These are phyloP conservation scores for Yamadazyma kitorensis DNA, from an alignment of 805 yeast species.

Conservation along the genomic window DNA sequence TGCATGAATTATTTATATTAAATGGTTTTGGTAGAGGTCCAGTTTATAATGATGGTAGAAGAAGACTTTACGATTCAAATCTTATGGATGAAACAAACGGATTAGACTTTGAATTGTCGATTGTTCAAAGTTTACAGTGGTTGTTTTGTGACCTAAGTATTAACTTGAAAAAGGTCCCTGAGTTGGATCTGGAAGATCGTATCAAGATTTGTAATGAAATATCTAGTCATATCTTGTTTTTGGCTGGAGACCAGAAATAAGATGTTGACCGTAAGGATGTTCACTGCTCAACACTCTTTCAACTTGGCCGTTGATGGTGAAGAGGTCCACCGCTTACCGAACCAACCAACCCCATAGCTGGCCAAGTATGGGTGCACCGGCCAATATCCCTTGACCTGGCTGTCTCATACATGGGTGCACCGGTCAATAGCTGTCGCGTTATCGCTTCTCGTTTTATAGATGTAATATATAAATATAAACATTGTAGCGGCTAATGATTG, in stretches of 20 bases:
- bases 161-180: slow-evolving; percentile 21
- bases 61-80: slow-evolving; percentile 26
- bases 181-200: slow-evolving; percentile 18
- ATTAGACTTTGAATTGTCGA: slow-evolving; percentile 26
- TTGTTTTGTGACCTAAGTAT: slow-evolving; percentile 25
- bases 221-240: slow-evolving; percentile 21
- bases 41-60: slow-evolving; percentile 16
- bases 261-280: no score
- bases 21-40: slow-evolving; percentile 30
- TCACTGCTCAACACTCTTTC: no score
- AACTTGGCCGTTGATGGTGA: no score
- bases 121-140: slow-evolving; percentile 27
- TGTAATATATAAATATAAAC: no score
- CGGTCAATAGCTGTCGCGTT: no score
- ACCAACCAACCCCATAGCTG: no score
- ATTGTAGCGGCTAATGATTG: no score
- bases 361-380: no score
- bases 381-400: no score
- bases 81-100: slow-evolving; percentile 22
- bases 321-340: no score
- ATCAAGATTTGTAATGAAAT: slow-evolving; percentile 23
- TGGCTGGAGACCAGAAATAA: slow-evolving; percentile 11
- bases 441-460: no score
- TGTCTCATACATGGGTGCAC: no score
- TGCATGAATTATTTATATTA: slow-evolving; percentile 23